Evolutionary conservation across 2,329 filamentous ascomycete genomes (phyloP).

Genomic region (Triangularia verruculosa): DNA sequence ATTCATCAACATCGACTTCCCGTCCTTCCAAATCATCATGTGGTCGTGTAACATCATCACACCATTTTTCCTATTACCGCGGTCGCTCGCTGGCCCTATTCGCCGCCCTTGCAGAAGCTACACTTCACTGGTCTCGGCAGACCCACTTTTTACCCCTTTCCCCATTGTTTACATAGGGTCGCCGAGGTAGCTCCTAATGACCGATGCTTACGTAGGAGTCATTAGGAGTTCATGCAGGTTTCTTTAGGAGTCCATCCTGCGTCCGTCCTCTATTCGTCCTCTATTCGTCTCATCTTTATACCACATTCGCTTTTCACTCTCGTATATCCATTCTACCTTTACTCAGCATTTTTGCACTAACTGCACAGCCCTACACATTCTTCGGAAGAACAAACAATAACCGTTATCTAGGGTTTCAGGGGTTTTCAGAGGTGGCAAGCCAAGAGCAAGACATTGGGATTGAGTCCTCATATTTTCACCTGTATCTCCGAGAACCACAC

Average conservation of each 20-base stretch:
- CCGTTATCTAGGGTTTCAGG: conserved; percentile 2
- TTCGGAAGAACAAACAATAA: conserved; percentile 2
- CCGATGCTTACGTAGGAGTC: background rate
- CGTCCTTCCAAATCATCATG: background rate
- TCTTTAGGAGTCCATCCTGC: background rate
- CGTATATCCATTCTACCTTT: background rate
- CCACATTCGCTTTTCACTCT: background rate
- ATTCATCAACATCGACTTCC: background rate
- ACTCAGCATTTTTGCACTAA: background rate
- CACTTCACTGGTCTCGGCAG: background rate
- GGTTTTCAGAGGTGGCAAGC: background rate
- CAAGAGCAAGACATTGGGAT: background rate
- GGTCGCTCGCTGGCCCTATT: background rate
- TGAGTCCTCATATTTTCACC: background rate
- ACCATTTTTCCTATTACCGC: background rate
- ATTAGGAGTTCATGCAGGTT: background rate
- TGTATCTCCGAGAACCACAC: background rate
- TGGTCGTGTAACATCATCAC: background rate
- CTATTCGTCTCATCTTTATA: no score
- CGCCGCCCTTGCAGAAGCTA: background rate
- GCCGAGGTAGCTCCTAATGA: background rate
- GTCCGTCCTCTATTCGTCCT: background rate
- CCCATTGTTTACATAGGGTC: background rate
- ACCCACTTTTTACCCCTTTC: background rate
- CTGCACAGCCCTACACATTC: background rate